Evolutionary conservation across 371 early-diverging fungal species (phyloP), one percentile per base, ranked within the genome.

Genomic region (Mortierella sp.): DNA sequence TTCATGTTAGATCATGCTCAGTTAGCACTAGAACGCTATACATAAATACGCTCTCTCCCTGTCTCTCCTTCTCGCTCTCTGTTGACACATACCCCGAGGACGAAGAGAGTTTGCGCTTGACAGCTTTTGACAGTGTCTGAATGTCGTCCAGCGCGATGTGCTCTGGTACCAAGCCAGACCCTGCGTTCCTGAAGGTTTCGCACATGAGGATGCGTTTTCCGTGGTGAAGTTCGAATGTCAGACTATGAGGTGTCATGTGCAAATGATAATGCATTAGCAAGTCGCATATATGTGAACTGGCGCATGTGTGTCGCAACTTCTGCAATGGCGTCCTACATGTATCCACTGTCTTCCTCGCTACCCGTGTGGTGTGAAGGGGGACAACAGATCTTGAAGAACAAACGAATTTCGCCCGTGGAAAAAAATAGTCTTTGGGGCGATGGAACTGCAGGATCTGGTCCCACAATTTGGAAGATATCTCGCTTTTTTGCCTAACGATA

Each of bases 401-500:
- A 37, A 4, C 64, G 64, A 26, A 75, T 54, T 34, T 75, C 75
- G 5, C 64, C 69, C 0, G 58, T 64, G 3, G 64, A 59, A 46
- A 75, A 68, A 26, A 68, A 68, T 26, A 75, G 48, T 11, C 75
- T 68, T 41, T 75, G 75, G 4, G 73, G 73, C 12, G 67, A 72
- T 4, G 73, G 73, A 28, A 28, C 39, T 7, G 66, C 50, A 1
- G 73, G 73, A 52, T 72, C 73, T 8, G 58, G 63, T 2, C 73
- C 73, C 11, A 52, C 63, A 26, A 72, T 54, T 43, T 72, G 67
- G 32, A 72, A 72, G 34, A 62, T 58, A 28, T 72, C 73, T n/a
- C 63, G 48, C 39, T 61, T 72, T 49, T 56, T 66, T 26, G 30
- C 24, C 73, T 65, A 50, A 11, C 7, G 30, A 49, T 30, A 23